Evolutionary conservation across 2,329 filamentous ascomycete genomes (phyloP).

Genomic region (Cryphonectria japonica): DNA sequence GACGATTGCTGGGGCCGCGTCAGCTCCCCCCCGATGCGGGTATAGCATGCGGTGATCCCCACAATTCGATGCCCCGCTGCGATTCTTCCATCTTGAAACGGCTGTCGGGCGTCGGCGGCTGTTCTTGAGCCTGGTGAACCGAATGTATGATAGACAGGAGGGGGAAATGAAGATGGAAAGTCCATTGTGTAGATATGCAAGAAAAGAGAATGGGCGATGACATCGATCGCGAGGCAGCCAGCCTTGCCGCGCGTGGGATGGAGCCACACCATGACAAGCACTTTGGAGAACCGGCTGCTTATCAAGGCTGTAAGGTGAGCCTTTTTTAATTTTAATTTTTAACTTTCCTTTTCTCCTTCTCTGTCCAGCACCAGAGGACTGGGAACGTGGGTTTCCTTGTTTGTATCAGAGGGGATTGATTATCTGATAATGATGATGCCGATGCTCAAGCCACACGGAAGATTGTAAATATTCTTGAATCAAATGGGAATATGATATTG

Average conservation of each 20-base stretch:
- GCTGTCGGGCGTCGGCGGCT: slow-evolving; percentile 15
- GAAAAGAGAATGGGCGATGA: background rate
- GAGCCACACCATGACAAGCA: background rate
- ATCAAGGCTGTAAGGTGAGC: background rate
- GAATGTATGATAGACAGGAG: background rate
- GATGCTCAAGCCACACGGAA: background rate
- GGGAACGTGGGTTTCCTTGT: background rate
- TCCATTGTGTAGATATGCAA: background rate
- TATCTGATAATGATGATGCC: background rate
- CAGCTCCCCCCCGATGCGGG: background rate
- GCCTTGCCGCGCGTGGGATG: background rate
- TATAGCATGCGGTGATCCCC: background rate
- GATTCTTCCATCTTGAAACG: background rate
- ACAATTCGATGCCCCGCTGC: background rate
- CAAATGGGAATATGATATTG: background rate
- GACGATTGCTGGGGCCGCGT: slow-evolving; percentile 1
- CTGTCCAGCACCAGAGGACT: background rate
- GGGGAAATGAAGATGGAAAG: background rate
- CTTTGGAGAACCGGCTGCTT: background rate
- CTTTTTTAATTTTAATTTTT: background rate
- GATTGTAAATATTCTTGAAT: background rate
- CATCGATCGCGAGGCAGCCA: background rate
- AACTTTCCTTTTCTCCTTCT: background rate
- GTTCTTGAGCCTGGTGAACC: background rate
- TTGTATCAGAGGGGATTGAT: background rate